Conservation (phyloP, 2,329 filamentous ascomycete genomes). For the Zarea fungicola region DNA sequence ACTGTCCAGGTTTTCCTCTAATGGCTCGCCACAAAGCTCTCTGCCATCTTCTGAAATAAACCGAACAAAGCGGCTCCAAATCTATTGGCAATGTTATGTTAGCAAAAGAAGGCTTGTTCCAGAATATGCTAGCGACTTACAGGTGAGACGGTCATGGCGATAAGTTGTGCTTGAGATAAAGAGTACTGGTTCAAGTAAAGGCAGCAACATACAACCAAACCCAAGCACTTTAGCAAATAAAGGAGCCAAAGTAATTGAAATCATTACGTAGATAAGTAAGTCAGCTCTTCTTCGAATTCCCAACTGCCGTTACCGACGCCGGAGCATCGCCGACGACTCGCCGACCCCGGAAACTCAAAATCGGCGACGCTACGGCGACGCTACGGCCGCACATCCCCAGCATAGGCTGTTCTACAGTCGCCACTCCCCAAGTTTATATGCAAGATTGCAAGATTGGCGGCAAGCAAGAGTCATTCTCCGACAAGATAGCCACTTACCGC, state of each 20-base stretch:
- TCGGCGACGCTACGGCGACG: slow-evolving; percentile 7
- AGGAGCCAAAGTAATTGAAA: too few relatives aligned
- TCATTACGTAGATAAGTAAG: too few relatives aligned
- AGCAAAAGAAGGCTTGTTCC: not conserved
- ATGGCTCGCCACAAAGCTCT: slow-evolving; percentile 23
- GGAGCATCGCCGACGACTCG: not conserved
- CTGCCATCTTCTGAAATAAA: slow-evolving; percentile 21
- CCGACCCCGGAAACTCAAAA: too few relatives aligned
- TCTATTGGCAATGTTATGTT: slow-evolving; percentile 11
- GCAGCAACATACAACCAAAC: too few relatives aligned
- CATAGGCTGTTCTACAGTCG: too few relatives aligned
- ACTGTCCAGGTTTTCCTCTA: slow-evolving; percentile 19
- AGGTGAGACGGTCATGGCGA: not conserved
- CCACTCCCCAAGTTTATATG: too few relatives aligned
- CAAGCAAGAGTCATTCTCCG: too few relatives aligned
- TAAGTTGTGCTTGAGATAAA: not conserved
- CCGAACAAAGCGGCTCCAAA: slow-evolving; percentile 20
- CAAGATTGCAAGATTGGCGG: too few relatives aligned
- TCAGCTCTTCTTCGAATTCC: too few relatives aligned
- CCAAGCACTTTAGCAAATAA: too few relatives aligned
- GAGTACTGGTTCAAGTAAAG: too few relatives aligned
- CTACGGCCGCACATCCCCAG: not conserved
- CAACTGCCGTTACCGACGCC: not conserved
- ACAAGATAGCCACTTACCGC: too few relatives aligned
- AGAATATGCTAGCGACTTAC: not conserved